Evolutionary conservation across 2,329 filamentous ascomycete species (phyloP), one percentile per base, ranked within the genome.

Genomic region (Thelonectria blattea): DNA sequence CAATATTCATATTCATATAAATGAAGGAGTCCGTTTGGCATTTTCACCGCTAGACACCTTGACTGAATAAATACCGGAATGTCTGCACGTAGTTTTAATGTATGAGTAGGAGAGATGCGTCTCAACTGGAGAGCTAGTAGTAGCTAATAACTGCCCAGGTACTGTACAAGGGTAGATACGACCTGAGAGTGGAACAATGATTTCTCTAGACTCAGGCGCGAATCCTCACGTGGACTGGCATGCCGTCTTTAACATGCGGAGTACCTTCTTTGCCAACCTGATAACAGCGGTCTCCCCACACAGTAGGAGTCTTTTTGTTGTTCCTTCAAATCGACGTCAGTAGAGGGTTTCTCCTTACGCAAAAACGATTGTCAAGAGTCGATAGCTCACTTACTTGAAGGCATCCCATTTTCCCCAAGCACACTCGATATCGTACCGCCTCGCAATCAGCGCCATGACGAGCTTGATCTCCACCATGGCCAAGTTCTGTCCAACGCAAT

Each of bases 401-500:
- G 27, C 47, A 32, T 67, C 65, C 63, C 65, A 67, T 34, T 68
- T 53, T 12, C 66, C 65, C 63, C 65, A 67, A 6, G 58, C 61
- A 20, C 54, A 58, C 34, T 68, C 58, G 20, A 67, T 18, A 42
- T 67, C 65, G 30, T 66, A 67, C 6, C 60, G 62, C 46, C 65
- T 65, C 14, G 24, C 63, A n/a, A 58, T 34, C 3, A 68, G 45
- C 2, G 47, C 53, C 42, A 60, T 42, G 7, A 46, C 47, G n/a
- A 67, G 11, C 22, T 64, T 67, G 10, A 67, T 51, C 37, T 67
- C 65, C 11, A 83, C 75, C 71, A 84, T 78, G 3, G 81, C 85
- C 46, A 88, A 73, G 61, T 84, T 48, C 71, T 86, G 81, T 0
- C 85, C 85, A 34, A 88, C 80, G 61, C 85, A 88, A 45, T 81